These are phyloP conservation scores for Prunus campanulata DNA, from an alignment of 306 rosid genomes.

Conservation along the genomic window DNA sequence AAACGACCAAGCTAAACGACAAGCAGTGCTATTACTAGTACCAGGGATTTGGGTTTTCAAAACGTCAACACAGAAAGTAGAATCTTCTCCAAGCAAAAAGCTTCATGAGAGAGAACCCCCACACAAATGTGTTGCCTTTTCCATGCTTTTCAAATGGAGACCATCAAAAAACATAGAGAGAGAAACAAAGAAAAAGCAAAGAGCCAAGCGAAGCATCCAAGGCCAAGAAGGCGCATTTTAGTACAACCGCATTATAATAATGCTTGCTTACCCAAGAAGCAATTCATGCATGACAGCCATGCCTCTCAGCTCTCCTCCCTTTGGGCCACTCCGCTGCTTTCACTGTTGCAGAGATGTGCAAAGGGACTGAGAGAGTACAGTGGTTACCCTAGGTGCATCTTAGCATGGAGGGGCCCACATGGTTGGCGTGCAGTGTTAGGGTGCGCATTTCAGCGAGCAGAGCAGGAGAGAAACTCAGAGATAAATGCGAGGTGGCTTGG, in stretches of 20 bases:
- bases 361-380: neutral
- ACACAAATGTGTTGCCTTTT: neutral
- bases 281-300: neutral
- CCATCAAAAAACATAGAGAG: neutral
- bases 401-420: neutral
- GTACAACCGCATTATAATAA: slow-evolving; percentile 6
- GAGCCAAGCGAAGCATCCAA: slow-evolving; percentile 43
- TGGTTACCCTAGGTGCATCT: neutral
- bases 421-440: neutral
- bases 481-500: neutral
- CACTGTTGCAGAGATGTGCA: neutral
- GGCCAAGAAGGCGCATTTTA: slow-evolving; percentile 30
- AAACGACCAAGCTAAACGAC: slow-evolving; percentile 3
- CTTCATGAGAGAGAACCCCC: slow-evolving; percentile 6
- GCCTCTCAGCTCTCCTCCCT: no score
- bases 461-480: neutral
- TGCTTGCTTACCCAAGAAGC: slow-evolving; percentile 7
- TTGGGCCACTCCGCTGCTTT: slow-evolving; percentile 1
- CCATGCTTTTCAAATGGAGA: slow-evolving; percentile 22
- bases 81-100: slow-evolving; percentile 26
- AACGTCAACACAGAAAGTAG: slow-evolving; percentile 31
- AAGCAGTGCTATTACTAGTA: neutral
- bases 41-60: slow-evolving; percentile 15
- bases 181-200: slow-evolving; percentile 6
- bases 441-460: neutral